Evolutionary conservation across 345 rosid genomes (phyloP), one percentile per base, ranked within the genome.

Genomic region (Brassica juncea): DNA sequence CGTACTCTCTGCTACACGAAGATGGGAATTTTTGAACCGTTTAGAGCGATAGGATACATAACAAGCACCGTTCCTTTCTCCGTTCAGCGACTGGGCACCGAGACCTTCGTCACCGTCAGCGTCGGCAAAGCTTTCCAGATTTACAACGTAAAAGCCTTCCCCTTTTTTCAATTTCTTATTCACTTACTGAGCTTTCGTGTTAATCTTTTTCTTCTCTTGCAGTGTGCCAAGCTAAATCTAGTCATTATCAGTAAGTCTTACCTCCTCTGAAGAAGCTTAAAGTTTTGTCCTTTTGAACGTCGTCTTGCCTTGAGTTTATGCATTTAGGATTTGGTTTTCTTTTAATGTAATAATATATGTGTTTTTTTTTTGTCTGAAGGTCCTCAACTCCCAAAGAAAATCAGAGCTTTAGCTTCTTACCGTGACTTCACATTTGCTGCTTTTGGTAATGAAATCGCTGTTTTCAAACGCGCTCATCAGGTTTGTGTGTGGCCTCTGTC

Each of bases 1-100:
- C 2, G 23, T 15, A 35, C 44, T 11, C 32, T 25, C 16, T 58
- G 30, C 37, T 59, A 16, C 60, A 74, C 7, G 42, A 49, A 77
- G 27, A 94, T 94, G 97, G 99, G 98, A 31, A 91, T 95, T 6
- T 95, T 95, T 76, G 99, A 91, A 75, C 96, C 99, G 0, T 93
- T 81, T 70, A 88, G 97, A 86, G 98, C 94, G 5, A 85, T 95
- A 7, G 99, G 99, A 3, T 95, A 87, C 89, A 90, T 95, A 73
- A 88, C 98, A 14, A 85, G 87, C 75, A 86, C 80, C 2, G 93
- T 91, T 54, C 98, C 98, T 1, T 91, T 93, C 85, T 90, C 94
- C 66, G 92, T 93, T 57, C 96, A 95, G 77, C 90, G 97, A 1
- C 74, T 93, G 31, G 97, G 99, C 81, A 90, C 93, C 2, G 97